phyloP scores from a whole-genome alignment of 371 early-diverging fungal species.

The Rhizomucor miehei region DNA sequence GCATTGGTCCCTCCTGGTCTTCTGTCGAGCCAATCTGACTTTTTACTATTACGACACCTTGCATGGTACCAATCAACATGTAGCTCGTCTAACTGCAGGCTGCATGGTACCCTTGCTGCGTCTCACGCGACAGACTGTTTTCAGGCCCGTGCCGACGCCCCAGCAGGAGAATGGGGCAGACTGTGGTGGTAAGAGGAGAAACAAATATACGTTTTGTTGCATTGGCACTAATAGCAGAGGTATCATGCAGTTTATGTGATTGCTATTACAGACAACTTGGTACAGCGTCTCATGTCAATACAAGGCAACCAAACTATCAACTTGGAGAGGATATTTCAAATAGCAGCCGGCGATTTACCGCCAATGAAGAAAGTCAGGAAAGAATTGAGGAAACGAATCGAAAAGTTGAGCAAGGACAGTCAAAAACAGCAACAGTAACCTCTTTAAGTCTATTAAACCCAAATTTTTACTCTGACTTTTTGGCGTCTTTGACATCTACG shows the following conservation, averaged over 20 bases:
- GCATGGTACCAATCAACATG: conserved; percentile 21
- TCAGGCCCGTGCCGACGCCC: conserved; percentile 36
- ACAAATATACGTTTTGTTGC: not conserved
- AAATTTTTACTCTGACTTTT: conserved; percentile 7
- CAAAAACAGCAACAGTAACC: too few relatives aligned
- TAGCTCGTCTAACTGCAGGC: conserved; percentile 21
- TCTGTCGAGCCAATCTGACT: conserved; percentile 18
- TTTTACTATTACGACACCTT: conserved; percentile 52
- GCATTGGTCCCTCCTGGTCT: conserved; percentile 53
- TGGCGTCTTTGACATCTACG: conserved; percentile 14
- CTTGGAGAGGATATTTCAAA: too few relatives aligned
- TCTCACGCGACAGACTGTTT: conserved; percentile 6
- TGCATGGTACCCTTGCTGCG: conserved; percentile 20
- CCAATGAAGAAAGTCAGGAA: not conserved
- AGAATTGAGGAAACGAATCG: conserved; percentile 14
- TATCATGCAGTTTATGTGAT: conserved; percentile 30
- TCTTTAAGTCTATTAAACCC: too few relatives aligned
- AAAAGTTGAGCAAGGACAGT: conserved; percentile 5
- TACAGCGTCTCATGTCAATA: conserved; percentile 18
- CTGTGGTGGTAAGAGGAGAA: conserved; percentile 37
- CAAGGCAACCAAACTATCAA: not conserved
- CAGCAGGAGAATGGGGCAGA: conserved; percentile 51
- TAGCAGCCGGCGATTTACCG: too few relatives aligned
- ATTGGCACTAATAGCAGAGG: not conserved
- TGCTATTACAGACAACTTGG: conserved; percentile 31